phyloP scores from a whole-genome alignment of 2,329 filamentous ascomycete genomes.

The Cucurbitaria berberidis region DNA sequence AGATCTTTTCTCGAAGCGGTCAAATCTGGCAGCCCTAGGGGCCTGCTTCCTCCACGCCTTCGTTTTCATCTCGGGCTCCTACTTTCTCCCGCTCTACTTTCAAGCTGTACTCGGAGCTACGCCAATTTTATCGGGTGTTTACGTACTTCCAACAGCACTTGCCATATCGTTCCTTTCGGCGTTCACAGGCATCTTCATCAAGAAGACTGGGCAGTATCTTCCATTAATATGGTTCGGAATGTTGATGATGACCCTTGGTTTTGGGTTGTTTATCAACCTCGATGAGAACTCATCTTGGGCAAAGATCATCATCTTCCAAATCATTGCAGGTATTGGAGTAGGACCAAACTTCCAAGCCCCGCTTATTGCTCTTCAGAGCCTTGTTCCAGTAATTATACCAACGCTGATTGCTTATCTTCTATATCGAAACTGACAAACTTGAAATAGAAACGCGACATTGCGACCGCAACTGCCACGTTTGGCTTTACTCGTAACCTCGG shows the following conservation, averaged over 20 bases:
- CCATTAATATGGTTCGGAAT: slow-evolving; percentile 48
- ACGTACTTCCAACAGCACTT: slow-evolving; percentile 73
- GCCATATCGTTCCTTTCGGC: slow-evolving; percentile 69
- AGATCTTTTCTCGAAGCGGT: slow-evolving; percentile 69
- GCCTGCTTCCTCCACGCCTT: slow-evolving; percentile 76
- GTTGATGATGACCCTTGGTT: slow-evolving; percentile 47
- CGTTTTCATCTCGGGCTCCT: slow-evolving; percentile 77
- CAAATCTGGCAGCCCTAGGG: slow-evolving; percentile 69
- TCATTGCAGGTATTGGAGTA: slow-evolving; percentile 53
- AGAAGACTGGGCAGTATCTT: slow-evolving; percentile 55
- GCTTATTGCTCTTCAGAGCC: slow-evolving; percentile 70
- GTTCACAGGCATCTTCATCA: slow-evolving; percentile 59
- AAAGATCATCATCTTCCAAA: slow-evolving; percentile 50
- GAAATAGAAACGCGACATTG: slow-evolving; percentile 62
- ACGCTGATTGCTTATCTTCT: slow-evolving; percentile 2
- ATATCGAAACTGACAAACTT: slow-evolving; percentile 18
- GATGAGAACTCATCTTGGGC: slow-evolving; percentile 42
- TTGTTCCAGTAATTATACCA: slow-evolving; percentile 55
- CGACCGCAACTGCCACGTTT: slow-evolving; percentile 71
- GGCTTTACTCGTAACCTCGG: slow-evolving; percentile 72
- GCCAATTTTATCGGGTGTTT: slow-evolving; percentile 75
- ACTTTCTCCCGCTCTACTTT: slow-evolving; percentile 86
- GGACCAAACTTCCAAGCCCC: slow-evolving; percentile 74
- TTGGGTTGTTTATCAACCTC: slow-evolving; percentile 48
- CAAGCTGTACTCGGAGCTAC: slow-evolving; percentile 73